phyloP scores from a whole-genome alignment of 176 grass and related monocot genomes.

The Cymbopogon citratus region DNA sequence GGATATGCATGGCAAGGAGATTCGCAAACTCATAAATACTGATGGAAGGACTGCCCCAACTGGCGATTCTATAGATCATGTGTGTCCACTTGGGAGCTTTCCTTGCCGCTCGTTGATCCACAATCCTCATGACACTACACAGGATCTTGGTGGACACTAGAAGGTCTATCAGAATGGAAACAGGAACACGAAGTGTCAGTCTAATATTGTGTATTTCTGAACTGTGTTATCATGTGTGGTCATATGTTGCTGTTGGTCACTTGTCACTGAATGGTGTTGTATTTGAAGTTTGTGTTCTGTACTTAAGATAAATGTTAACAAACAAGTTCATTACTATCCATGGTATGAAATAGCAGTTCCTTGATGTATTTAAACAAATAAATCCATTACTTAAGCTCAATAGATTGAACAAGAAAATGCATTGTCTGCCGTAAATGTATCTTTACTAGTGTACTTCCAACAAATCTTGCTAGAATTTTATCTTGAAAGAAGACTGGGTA shows the following conservation, averaged over 20 bases:
- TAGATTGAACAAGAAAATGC: neutral
- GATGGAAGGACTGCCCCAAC: conserved; percentile 29
- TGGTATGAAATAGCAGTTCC: neutral
- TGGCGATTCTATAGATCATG: conserved; percentile 17
- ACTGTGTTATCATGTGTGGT: neutral
- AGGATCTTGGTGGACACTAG: neutral
- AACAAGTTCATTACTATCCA: neutral
- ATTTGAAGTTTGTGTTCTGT: neutral
- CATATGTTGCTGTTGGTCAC: neutral
- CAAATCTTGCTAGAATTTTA: neutral
- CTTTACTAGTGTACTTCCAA: neutral
- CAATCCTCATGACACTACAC: neutral
- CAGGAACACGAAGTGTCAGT: neutral
- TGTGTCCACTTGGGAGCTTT: conserved; percentile 21
- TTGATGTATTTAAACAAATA: neutral
- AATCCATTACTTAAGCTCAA: neutral
- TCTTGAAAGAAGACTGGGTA: neutral
- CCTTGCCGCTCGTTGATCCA: neutral
- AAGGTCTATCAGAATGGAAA: neutral
- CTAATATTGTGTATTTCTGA: neutral
- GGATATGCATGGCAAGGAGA: neutral
- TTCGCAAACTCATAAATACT: conserved; percentile 2
- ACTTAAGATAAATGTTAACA: neutral
- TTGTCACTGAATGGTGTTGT: neutral
- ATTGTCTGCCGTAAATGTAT: neutral